Evolutionary conservation across 1,284 basidiomycete genomes (phyloP), one percentile per base, ranked within the genome.

Genomic region (Blastosporella zonata): DNA sequence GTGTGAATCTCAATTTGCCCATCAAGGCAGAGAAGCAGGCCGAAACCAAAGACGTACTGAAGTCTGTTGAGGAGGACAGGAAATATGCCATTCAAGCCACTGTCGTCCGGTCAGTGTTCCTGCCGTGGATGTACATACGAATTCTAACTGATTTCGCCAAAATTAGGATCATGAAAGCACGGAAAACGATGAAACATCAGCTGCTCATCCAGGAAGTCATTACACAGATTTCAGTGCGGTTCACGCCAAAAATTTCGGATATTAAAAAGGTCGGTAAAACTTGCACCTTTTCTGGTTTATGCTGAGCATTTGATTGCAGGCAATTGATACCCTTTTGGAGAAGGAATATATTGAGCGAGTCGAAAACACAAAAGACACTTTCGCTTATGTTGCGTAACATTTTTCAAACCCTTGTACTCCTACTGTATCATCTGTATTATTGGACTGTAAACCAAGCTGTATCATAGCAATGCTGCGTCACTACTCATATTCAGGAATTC

Each of bases 11-110:
- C 49, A 98, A 99, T 69, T 79, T 86, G 63, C 92, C 94, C 0
- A 90, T 99, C 69, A 94, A 93, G 72, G 82, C 93, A 0, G 96
- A 98, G 69, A 86, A 90, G 51, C 97, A 96, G 77, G 84, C 87
- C 4, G 97, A 99, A 67, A 81, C 86, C 5, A 81, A 78, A 6
- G 93, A 97, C 55, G 93, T 97, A 1, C 73, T 96, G 63, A 94
- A 95, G 77, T 89, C 87, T n/a, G 94, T 99, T 3, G 96, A 97
- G 59, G 96, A 99, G 70, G 96, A 99, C 66, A 83, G 96, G 53
- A 96, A 96, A 75, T 90, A 97, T 62, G 83, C 96, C 52, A 94
- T 98, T 50, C 97, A 99, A 68, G 96, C 96, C 12, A 96, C 92
- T 18, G 96, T 99, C 62, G 96, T 99, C 41, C 87, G 92, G 87